Evolutionary conservation across 352 stramenopile species (phyloP).

Genomic region (Phytopythium delawarense): DNA sequence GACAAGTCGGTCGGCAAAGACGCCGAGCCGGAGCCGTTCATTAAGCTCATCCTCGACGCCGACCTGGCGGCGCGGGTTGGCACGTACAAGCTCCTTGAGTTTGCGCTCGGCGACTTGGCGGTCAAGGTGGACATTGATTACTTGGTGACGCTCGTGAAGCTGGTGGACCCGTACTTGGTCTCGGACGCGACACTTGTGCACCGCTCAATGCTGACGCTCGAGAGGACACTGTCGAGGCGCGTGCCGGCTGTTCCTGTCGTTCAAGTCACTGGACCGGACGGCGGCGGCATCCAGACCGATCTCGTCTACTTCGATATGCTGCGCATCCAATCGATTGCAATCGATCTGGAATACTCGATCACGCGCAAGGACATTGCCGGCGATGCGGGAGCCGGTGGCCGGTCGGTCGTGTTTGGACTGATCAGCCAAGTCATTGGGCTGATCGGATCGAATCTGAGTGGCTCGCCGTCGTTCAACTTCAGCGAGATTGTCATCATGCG

Average conservation of each 20-base stretch:
- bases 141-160: constrained; percentile 72
- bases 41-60: constrained; percentile 73
- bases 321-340: constrained; percentile 59
- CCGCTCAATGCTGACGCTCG: constrained; percentile 53
- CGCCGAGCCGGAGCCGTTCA: constrained; percentile 39
- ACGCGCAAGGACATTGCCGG: constrained; percentile 79
- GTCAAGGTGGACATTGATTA: constrained; percentile 87
- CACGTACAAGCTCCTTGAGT: constrained; percentile 81
- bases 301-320: constrained; percentile 82
- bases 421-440: constrained; percentile 79
- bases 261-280: constrained; percentile 39
- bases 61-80: constrained; percentile 71
- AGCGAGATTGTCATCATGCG: constrained; percentile 81
- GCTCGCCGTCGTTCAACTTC: constrained; percentile 79
- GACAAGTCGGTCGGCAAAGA: constrained; percentile 60
- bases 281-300: constrained; percentile 71
- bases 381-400: constrained; percentile 47
- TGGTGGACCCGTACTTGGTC: constrained; percentile 75
- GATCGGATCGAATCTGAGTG: constrained; percentile 81
- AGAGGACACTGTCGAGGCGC: constrained; percentile 50
- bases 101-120: constrained; percentile 58
- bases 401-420: constrained; percentile 77
- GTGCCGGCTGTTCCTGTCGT: constrained; percentile 57
- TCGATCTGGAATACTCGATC: constrained; percentile 84
- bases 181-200: constrained; percentile 60